phyloP scores from a whole-genome alignment of 352 stramenopile genomes.

The Globisporangium acanthophoron region DNA sequence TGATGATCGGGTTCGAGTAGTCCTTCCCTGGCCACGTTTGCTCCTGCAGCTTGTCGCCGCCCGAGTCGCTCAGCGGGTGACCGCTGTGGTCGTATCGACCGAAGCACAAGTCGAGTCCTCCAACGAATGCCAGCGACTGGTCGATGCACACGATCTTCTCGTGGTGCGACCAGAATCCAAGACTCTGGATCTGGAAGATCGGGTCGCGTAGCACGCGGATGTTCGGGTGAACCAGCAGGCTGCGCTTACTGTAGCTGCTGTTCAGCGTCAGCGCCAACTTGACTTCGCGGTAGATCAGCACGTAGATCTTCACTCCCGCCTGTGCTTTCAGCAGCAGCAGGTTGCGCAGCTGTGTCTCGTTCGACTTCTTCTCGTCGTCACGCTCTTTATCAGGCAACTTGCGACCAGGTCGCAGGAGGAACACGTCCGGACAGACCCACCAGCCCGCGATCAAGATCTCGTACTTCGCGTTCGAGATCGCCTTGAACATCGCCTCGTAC shows the following conservation, averaged over 20 bases:
- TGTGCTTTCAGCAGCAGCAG: conserved; percentile 75
- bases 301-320: conserved; percentile 84
- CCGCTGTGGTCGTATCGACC: conserved; percentile 82
- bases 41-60: conserved; percentile 36
- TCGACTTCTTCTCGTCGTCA: conserved; percentile 40
- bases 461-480: conserved; percentile 82
- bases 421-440: conserved; percentile 86
- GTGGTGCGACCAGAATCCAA: conserved; percentile 91
- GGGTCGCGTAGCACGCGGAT: conserved; percentile 89
- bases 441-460: conserved; percentile 90
- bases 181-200: conserved; percentile 87
- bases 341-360: conserved; percentile 72
- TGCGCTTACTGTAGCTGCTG: conserved; percentile 80
- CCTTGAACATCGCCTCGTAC: conserved; percentile 82
- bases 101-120: conserved; percentile 86
- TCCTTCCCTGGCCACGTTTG: conserved; percentile 82
- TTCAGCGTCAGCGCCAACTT: conserved; percentile 87
- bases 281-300: conserved; percentile 90
- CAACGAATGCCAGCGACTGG: conserved; percentile 75
- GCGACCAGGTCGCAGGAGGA: conserved; percentile 61
- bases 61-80: conserved; percentile 67
- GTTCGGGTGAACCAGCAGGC: conserved; percentile 75
- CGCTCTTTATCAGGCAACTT: conserved; percentile 39
- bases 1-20: conserved; percentile 88
- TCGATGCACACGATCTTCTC: conserved; percentile 93